phyloP scores from a whole-genome alignment of 2,329 filamentous ascomycete species.

The Trichoderma koningii region DNA sequence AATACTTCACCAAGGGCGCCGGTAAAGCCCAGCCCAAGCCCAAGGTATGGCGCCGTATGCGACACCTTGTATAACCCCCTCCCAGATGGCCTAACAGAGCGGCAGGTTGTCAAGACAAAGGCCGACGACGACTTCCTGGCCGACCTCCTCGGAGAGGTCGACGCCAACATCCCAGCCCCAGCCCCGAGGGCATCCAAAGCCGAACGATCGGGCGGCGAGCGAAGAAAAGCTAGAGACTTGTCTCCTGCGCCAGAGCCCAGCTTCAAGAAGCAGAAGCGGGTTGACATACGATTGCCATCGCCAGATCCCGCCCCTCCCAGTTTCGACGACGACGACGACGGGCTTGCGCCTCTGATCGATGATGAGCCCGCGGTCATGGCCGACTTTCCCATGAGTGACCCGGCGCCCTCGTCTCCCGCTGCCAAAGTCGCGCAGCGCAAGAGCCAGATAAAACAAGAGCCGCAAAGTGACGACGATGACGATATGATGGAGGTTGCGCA shows the following conservation, averaged over 20 bases:
- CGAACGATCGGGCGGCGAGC: slow-evolving; percentile 68
- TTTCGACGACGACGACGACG: slow-evolving; percentile 58
- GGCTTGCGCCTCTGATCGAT: slow-evolving; percentile 58
- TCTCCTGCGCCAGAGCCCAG: slow-evolving; percentile 67
- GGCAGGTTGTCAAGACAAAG: slow-evolving; percentile 72
- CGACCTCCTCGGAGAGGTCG: slow-evolving; percentile 82
- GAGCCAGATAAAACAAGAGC: slow-evolving; percentile 52
- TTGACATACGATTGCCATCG: slow-evolving; percentile 52
- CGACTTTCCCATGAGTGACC: slow-evolving; percentile 79
- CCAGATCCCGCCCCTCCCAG: slow-evolving; percentile 44
- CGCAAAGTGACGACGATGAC: slow-evolving; percentile 71
- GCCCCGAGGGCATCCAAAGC: slow-evolving; percentile 59
- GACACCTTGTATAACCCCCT: background rate
- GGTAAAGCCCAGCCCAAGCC: slow-evolving; percentile 69
- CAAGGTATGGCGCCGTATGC: slow-evolving; percentile 62
- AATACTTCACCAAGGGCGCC: slow-evolving; percentile 85
- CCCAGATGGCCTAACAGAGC: background rate
- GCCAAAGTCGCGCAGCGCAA: slow-evolving; percentile 77
- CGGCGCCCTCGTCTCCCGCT: slow-evolving; percentile 82
- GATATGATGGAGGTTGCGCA: slow-evolving; percentile 87
- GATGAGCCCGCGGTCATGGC: slow-evolving; percentile 55
- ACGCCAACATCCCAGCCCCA: slow-evolving; percentile 65
- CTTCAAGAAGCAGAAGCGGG: slow-evolving; percentile 59
- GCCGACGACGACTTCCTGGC: slow-evolving; percentile 88
- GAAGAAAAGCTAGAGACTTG: slow-evolving; percentile 76